Conservation (phyloP, 2,329 filamentous ascomycete species). For the Botryosphaeria dothidea region DNA sequence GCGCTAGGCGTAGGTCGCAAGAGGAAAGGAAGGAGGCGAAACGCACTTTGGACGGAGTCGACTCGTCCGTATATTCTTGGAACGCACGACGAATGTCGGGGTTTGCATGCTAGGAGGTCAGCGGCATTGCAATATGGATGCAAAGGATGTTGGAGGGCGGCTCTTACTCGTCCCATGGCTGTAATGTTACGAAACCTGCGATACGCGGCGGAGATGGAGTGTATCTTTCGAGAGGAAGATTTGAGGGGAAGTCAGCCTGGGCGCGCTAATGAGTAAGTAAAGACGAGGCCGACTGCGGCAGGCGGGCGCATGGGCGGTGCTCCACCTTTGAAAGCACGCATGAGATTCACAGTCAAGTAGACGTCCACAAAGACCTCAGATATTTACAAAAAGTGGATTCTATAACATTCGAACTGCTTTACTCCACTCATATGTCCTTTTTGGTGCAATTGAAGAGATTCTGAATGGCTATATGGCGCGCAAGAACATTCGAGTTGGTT, state of each 20-base stretch:
- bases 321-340: neutral
- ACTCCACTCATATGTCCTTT: neutral
- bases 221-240: conserved; percentile 17
- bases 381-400: neutral
- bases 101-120: conserved; percentile 36
- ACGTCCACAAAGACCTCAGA: neutral
- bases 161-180: conserved; percentile 18
- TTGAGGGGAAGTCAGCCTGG: conserved; percentile 13
- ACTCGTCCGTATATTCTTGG: conserved; percentile 42
- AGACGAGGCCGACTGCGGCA: neutral
- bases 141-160: neutral
- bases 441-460: neutral
- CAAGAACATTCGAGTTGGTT: neutral
- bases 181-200: conserved; percentile 14
- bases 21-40: neutral
- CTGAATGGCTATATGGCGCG: neutral
- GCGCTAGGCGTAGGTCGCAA: conserved; percentile 1
- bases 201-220: conserved; percentile 15
- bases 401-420: neutral
- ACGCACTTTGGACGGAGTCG: conserved; percentile 42
- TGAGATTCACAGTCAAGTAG: neutral
- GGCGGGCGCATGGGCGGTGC: neutral
- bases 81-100: conserved; percentile 44
- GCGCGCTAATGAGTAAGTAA: neutral
- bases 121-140: neutral